A percentile compares a stretch with the other conserved stretches of the same genome.
phyloP scores from a whole-genome alignment of 169 alveolate genomes.

The Toxoplasma gondii region DNA sequence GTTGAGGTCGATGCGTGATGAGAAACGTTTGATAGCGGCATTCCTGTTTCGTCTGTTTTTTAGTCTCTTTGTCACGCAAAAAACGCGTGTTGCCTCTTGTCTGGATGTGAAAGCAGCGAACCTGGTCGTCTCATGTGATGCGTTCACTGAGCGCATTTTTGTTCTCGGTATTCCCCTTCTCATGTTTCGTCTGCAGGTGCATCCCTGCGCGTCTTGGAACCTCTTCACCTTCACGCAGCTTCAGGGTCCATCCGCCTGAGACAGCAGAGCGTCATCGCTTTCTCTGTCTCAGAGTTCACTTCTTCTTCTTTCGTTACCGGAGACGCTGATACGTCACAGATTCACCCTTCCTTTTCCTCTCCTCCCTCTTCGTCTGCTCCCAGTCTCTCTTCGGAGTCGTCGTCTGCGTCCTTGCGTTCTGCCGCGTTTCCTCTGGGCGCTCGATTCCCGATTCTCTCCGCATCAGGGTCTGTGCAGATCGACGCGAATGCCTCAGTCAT shows the following conservation, averaged over 20 bases:
- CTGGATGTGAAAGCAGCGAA: too few species aligned
- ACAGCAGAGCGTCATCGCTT: background rate
- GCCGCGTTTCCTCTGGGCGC: background rate
- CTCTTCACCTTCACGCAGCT: conserved; percentile 10
- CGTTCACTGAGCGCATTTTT: too few species aligned
- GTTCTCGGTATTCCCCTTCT: too few species aligned
- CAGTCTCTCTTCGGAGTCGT: background rate
- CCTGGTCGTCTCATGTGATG: too few species aligned
- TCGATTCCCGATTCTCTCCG: background rate
- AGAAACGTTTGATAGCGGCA: too few species aligned
- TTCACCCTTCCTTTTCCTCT: background rate
- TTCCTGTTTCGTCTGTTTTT: too few species aligned
- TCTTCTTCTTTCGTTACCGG: background rate
- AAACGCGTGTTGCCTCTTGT: too few species aligned
- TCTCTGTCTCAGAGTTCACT: background rate
- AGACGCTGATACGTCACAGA: background rate
- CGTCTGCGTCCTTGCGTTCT: background rate
- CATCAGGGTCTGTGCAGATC: conserved; percentile 13
- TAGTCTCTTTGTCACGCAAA: too few species aligned
- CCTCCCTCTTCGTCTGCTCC: background rate
- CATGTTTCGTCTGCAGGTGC: background rate
- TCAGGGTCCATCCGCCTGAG: conserved; percentile 11
- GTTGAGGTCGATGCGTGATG: too few species aligned
- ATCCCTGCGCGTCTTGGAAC: background rate
- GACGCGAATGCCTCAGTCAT: background rate